Evolutionary conservation across 2,329 filamentous ascomycete genomes (phyloP), one percentile per base, ranked within the genome.

Genomic region (Diaporthe humulicola): DNA sequence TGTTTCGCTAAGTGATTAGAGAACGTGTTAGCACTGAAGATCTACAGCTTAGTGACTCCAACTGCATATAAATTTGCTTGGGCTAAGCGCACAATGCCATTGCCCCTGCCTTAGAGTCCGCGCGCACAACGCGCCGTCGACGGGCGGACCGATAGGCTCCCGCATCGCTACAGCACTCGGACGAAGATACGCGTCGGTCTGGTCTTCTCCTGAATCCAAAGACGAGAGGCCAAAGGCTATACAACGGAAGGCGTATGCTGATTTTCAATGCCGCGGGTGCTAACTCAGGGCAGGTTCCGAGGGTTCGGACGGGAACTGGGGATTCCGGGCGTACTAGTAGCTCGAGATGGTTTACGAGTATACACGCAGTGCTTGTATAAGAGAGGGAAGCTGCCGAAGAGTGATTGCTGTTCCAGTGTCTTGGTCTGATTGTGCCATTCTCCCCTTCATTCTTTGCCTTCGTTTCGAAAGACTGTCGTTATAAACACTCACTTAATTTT

Each of bases 71-170:
- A 54, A 40, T n/a, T 15, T 52, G 64, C 45, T 52, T 19, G 30
- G 45, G 30, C 64, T 67, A 67, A 28, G 48, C 22, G 15, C 10
- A 52, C 45, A 52, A 69, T 69, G 64, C n/a, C 5, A 67, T 67
- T 69, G 48, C 33, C 64, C 64, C 64, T 69, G 64, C 64, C 30
- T 69, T 69, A 69, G 64, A 69, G 64, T 54, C 64, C 48, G 64
- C 33, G 64, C 64, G 28, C 48, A 7, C 5, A 17, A n/a, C 64
- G 33, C 64, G 48, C 64, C 48, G 64, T 69, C 64, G 64, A 54
- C 33, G 64, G 64, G n/a, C 64, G 64, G 64, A 69, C 64, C 33
- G 64, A 28, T 15, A 22, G 12, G 33, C 33, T 54, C 48, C 48
- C 45, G 33, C 64, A 40, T 54, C 33, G 33, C n/a, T 50, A 7